phyloP scores from a whole-genome alignment of 306 rosid species.

The Acacia confusa region DNA sequence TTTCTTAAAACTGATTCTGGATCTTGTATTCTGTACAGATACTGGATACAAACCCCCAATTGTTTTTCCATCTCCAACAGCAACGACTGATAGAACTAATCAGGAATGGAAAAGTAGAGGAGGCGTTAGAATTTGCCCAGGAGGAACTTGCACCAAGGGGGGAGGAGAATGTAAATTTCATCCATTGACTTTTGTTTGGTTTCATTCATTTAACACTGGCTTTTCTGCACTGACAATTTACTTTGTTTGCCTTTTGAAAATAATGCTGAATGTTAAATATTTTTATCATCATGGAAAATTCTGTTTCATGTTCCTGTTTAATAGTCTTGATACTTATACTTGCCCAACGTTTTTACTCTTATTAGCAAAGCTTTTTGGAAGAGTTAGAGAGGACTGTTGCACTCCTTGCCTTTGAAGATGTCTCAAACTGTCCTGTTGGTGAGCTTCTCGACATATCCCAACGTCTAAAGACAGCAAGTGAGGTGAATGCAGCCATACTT shows the following conservation, averaged over 20 bases:
- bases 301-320: constrained; percentile 3
- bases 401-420: constrained; percentile 97
- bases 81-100: constrained; percentile 92
- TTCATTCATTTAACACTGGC: neutral
- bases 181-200: neutral
- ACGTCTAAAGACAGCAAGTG: constrained; percentile 96
- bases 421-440: constrained; percentile 89
- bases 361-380: constrained; percentile 91
- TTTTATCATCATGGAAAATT: constrained; percentile 4
- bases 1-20: neutral
- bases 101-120: constrained; percentile 90
- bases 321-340: constrained; percentile 25
- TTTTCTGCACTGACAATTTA: constrained; percentile 12
- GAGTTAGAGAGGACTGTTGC: constrained; percentile 98
- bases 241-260: constrained; percentile 15
- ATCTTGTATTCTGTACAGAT: constrained; percentile 62
- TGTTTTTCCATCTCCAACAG: constrained; percentile 98
- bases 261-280: constrained; percentile 19
- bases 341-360: constrained; percentile 32
- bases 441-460: constrained; percentile 95
- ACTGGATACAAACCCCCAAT: constrained; percentile 93
- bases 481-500: constrained; percentile 97
- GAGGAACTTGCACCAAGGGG: constrained; percentile 99
- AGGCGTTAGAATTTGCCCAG: constrained; percentile 97
- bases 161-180: constrained; percentile 83